Base-by-base conservation (phyloP, 805 yeast genomes). In the Zygosaccharomyces bailii region DNA sequence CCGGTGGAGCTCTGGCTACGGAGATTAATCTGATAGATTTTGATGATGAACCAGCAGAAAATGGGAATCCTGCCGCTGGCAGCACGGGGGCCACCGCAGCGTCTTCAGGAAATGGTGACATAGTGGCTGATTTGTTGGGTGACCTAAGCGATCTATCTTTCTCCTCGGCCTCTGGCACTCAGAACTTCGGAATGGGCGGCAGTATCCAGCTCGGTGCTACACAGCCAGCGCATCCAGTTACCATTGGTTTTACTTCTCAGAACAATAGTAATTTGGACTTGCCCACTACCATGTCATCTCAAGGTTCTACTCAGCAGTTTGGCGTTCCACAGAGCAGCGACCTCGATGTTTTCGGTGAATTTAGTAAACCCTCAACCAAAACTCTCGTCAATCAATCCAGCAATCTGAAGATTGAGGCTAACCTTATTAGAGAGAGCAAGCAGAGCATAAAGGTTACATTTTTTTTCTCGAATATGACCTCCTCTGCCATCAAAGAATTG, bases 1-100 rank as follows among this genome's bases (percentile, higher is more conserved):
- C 35, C 39, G 52, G 55, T 23, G 66, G 68, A 37, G 65, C 74
- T 8, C 60, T 62, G 36, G 67, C 73, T 7, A 67, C 71, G 42
- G 67, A 69, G 33, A 71, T 75, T 29, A 78, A 80, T 46, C 71
- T 88, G 54, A 84, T 89, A 49, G 96, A 88, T 59, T 79, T 88
- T 54, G 95, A 78, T 58, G 86, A 79, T 52, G 80, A 73, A 39
- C 62, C 64, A 27, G 61, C 55, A 4, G 24, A 45, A 53, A 56
- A 30, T 40, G 56, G 13, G 30, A 57, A 34, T 19, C 56, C 52
- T 8, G 44, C 49, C 21, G 24, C 51, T 20, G 23, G 44, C 29
- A 39, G 43, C 17, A 14, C 46, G 10, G 41, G 42, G 14, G 43
- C 41, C 11, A 25, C 35, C 18, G 3, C 27, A 18, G 23, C 16